Evolutionary conservation across 768 basidiomycete genomes (phyloP).

Genomic region (Podaxis sp.): DNA sequence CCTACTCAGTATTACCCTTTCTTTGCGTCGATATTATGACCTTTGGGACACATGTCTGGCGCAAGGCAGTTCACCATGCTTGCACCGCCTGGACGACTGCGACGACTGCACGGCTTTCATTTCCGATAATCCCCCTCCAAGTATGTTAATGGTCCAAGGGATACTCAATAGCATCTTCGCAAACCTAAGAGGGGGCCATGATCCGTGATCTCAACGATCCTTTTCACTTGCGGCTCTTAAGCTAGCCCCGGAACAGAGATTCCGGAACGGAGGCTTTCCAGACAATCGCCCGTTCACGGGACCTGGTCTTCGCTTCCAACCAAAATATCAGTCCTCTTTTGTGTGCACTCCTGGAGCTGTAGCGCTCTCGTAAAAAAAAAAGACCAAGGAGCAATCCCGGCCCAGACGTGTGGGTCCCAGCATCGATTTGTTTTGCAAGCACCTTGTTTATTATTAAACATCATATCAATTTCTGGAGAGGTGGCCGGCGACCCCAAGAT

Average conservation of each 20-base stretch:
- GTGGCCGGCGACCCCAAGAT: not conserved
- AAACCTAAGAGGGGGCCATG: not conserved
- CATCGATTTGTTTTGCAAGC: not conserved
- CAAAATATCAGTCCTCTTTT: not conserved
- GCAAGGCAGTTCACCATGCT: constrained; percentile 11
- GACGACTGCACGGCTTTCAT: constrained; percentile 13
- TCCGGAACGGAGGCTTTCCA: not conserved
- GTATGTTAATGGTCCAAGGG: not conserved
- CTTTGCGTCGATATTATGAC: not conserved
- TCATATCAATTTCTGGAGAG: not conserved
- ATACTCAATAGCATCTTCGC: not conserved
- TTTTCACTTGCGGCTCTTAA: not conserved
- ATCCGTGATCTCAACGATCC: not conserved
- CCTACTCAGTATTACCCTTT: not conserved
- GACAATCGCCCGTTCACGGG: not conserved
- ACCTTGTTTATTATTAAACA: not conserved
- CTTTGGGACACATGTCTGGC: constrained; percentile 4
- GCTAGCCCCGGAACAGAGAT: not conserved
- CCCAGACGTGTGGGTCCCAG: not conserved
- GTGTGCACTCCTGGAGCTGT: not conserved
- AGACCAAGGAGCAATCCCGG: not conserved
- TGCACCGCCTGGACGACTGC: constrained; percentile 12
- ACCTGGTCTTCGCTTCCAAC: not conserved
- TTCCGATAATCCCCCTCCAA: constrained; percentile 7
- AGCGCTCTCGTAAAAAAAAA: not conserved